Evolutionary conservation across 2,329 filamentous ascomycete species (phyloP).

Genomic region (Aureobasidium sp.): DNA sequence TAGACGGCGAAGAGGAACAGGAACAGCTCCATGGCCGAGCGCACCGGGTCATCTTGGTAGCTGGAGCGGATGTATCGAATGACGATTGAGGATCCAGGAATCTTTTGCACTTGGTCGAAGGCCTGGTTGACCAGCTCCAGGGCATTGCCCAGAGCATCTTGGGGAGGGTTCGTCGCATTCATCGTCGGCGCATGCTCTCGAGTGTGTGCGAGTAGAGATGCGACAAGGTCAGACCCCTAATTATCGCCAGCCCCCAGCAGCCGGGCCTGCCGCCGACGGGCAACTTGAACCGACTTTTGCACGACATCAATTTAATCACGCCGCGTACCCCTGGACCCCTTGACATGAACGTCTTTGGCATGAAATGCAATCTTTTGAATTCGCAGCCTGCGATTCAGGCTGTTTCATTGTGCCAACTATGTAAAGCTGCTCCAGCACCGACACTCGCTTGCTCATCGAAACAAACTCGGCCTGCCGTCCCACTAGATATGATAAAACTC

Average conservation of each 20-base stretch:
- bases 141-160: conserved; percentile 17
- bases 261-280: neutral
- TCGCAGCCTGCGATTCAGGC: conserved; percentile 1
- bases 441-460: neutral
- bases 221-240: conserved; percentile 7
- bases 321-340: neutral
- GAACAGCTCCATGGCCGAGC: conserved; percentile 86
- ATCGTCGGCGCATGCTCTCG: conserved; percentile 12
- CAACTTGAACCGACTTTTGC: conserved; percentile 1
- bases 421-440: neutral
- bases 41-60: conserved; percentile 94
- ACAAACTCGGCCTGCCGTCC: neutral
- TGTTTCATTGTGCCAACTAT: conserved; percentile 9
- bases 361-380: neutral
- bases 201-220: neutral
- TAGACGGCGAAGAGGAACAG: conserved; percentile 92
- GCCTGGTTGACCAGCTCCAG: conserved; percentile 18
- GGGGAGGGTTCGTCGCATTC: conserved; percentile 12
- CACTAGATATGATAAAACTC: neutral
- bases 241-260: neutral
- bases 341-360: neutral
- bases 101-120: conserved; percentile 64
- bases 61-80: conserved; percentile 93
- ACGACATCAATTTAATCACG: neutral
- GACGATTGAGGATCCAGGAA: conserved; percentile 90